phyloP scores from a whole-genome alignment of 169 alveolate genomes.

The Miamiensis avidus region DNA sequence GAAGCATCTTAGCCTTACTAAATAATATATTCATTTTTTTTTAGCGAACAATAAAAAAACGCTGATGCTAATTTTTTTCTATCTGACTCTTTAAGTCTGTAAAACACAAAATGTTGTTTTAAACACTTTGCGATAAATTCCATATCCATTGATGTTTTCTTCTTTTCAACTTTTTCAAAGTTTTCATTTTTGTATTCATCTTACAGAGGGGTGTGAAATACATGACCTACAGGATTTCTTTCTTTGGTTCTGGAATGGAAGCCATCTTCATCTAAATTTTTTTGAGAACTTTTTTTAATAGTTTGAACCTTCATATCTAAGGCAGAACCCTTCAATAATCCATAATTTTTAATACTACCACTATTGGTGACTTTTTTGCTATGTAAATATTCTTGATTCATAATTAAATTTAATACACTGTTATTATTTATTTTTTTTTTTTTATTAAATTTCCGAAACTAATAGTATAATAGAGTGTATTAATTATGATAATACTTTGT shows the following conservation, averaged over 20 bases:
- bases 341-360: no score
- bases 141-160: constrained; percentile 25
- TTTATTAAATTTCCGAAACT: no score
- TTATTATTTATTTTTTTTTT: no score
- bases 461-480: no score
- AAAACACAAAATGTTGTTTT: constrained; percentile 33
- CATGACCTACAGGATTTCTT: background rate
- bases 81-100: constrained; percentile 22
- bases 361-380: no score
- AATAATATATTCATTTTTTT: constrained; percentile 46
- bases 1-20: constrained; percentile 65
- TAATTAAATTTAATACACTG: no score
- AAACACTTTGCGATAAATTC: constrained; percentile 21
- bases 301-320: no score
- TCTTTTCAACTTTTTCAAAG: background rate
- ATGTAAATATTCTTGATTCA: no score
- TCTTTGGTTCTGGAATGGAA: background rate
- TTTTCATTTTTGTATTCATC: background rate
- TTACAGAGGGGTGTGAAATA: background rate
- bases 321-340: no score
- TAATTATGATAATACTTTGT: no score
- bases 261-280: background rate
- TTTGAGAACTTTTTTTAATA: no score
- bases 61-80: constrained; percentile 43
- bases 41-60: constrained; percentile 43